Conservation (phyloP, 2,329 filamentous ascomycete species). For the Fusarium sp. region DNA sequence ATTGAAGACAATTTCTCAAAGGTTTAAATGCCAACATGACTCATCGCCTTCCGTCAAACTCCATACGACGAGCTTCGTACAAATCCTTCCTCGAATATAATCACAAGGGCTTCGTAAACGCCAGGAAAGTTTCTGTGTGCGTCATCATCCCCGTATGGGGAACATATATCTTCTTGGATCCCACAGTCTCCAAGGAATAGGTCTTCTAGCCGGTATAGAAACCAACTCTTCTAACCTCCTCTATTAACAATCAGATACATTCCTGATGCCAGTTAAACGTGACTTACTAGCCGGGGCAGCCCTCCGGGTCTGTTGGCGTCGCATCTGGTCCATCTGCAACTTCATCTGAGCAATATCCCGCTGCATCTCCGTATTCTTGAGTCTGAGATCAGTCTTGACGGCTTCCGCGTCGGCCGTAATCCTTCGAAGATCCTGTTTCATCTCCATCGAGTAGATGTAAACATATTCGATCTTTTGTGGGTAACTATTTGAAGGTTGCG, state of each 20-base stretch:
- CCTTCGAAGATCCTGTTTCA: not conserved
- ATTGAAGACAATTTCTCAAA: not conserved
- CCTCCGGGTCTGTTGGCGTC: too few species aligned
- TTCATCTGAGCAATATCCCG: not conserved
- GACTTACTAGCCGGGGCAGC: not conserved
- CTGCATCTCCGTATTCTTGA: not conserved
- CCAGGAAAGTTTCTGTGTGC: not conserved
- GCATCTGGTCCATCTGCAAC: not conserved
- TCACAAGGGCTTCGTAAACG: accelerated
- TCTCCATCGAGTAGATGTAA: not conserved
- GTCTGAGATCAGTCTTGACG: not conserved
- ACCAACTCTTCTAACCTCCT: not conserved
- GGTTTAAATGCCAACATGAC: not conserved
- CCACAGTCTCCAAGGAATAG: not conserved
- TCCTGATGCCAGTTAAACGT: too few species aligned
- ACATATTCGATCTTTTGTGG: not conserved
- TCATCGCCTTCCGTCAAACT: not conserved
- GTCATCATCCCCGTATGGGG: not conserved
- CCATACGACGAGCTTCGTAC: too few species aligned
- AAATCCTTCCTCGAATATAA: not conserved
- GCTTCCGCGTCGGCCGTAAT: not conserved
- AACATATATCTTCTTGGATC: not conserved
- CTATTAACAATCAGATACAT: not conserved
- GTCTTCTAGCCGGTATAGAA: not conserved
- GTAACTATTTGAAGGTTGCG: not conserved